A percentile compares a stretch with the other conserved stretches of the same genome.
These are phyloP conservation scores for Globisporangium nunn DNA, from an alignment of 352 stramenopile species.

Conservation along the genomic window DNA sequence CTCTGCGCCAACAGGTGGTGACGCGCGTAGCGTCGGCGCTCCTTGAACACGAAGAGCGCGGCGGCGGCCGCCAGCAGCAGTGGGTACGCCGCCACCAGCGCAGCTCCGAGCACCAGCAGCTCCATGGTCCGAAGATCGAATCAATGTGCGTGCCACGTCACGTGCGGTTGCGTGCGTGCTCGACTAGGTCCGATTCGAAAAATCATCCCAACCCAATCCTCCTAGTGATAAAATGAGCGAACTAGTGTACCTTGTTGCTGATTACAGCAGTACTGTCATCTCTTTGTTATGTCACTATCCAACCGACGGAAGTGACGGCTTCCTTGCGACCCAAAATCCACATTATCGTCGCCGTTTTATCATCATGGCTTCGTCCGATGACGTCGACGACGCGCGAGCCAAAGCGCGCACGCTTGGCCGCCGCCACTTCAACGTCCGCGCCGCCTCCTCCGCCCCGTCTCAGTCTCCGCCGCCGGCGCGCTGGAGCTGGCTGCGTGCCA, in stretches of 20 bases:
- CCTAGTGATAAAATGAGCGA: too few relatives aligned
- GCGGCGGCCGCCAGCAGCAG: constrained; percentile 15
- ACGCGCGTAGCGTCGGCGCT: constrained; percentile 31
- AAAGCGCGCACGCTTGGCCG: neutral
- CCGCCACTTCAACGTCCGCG: neutral
- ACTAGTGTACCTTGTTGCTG: too few relatives aligned
- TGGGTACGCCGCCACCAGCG: constrained; percentile 16
- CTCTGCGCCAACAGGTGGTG: constrained; percentile 19
- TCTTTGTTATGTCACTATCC: too few relatives aligned
- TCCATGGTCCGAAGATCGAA: constrained; percentile 2
- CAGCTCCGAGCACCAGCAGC: constrained; percentile 16
- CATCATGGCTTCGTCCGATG: neutral
- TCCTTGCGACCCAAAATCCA: too few relatives aligned
- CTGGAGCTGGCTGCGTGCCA: constrained; percentile 77
- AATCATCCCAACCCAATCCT: neutral
- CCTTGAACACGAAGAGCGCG: constrained; percentile 28
- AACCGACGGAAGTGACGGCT: too few relatives aligned
- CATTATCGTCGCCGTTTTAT: too few relatives aligned
- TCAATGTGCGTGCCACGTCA: neutral
- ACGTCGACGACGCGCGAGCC: neutral
- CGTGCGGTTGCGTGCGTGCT: neutral
- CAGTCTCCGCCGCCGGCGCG: constrained; percentile 7
- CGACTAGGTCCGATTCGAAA: constrained; percentile 1
- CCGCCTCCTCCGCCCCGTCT: neutral
- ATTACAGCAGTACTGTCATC: too few relatives aligned